Base-by-base conservation (phyloP, 2,329 filamentous ascomycete genomes). In the Fusarium mexicanum region DNA sequence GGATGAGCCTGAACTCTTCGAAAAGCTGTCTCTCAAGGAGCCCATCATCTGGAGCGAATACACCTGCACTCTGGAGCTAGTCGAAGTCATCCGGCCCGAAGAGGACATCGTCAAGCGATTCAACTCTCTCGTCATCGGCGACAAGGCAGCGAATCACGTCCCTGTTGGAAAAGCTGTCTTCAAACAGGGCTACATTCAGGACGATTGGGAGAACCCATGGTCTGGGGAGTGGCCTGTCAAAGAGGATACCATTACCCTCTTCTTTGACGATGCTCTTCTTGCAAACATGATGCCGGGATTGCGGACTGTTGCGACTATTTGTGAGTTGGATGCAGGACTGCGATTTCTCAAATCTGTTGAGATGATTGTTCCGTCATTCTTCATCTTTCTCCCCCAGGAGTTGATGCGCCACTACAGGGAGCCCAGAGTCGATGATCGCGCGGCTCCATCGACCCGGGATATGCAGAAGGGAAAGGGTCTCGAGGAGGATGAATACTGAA, bases 341-440 rank as follows among this genome's bases (percentile, higher is more conserved):
- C 86, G 85, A 71, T 94, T 92, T 79, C 88, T 95, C 79, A 91
- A 91, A 78, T 81, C 85, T 5, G 80, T 92, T 22, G 79, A 84
- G 35, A 85, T 85, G 1, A 79, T 91, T 17, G 87, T 88, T 64
- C 90, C 90, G 7, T 88, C 87, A 0, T 93, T 93, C 78, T 90
- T 93, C 78, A 87, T 85, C 1, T 89, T 90, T 64, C 83, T 95
- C 33, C 87, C 89, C 2, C 94, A 95, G 79, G 89, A 92, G 74
- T 83, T 93, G 73, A 93, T 95, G 91, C 76, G 86, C 29, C 81
- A 86, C 24, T 95, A 89, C 87, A 93, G 91, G 80, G 82, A 87
- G 31, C 91, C 91, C 0, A 78, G 79, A 6, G 76, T 75, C 2
- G 84, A 84, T 35, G 81, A 86, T 20, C 84, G 87, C 2, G 85